Evolutionary conservation across 2,329 filamentous ascomycete species (phyloP).

Genomic region (Corynespora cassiicola): DNA sequence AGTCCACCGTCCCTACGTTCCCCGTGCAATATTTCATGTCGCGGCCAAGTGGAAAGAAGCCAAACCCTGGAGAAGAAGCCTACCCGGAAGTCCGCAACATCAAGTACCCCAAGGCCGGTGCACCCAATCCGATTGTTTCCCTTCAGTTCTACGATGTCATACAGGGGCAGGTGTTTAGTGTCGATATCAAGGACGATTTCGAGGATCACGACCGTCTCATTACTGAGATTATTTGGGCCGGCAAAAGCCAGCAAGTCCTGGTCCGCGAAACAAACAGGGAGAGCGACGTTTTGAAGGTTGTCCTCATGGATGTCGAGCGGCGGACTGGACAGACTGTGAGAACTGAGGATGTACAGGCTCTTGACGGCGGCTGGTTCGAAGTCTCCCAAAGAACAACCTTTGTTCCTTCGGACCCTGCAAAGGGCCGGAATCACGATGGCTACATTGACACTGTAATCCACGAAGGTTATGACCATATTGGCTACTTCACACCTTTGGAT

Average conservation of each 20-base stretch:
- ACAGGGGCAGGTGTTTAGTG: constrained; percentile 78
- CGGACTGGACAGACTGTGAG: constrained; percentile 81
- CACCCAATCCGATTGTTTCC: constrained; percentile 89
- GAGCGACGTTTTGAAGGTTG: constrained; percentile 86
- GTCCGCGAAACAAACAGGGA: constrained; percentile 94
- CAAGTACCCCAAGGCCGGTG: constrained; percentile 96
- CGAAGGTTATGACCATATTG: constrained; percentile 87
- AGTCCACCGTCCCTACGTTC: constrained; percentile 88
- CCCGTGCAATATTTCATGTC: constrained; percentile 93
- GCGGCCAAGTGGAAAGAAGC: constrained; percentile 76
- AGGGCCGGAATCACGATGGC: constrained; percentile 80
- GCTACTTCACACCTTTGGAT: constrained; percentile 90
- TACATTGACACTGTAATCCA: constrained; percentile 92
- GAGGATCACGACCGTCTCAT: constrained; percentile 83
- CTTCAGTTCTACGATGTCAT: constrained; percentile 87
- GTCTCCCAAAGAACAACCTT: constrained; percentile 85
- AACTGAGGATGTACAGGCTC: constrained; percentile 75
- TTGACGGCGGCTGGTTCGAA: constrained; percentile 99
- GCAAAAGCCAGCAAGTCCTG: constrained; percentile 73
- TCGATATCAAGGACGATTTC: constrained; percentile 80
- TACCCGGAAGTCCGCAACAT: constrained; percentile 92
- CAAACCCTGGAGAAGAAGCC: constrained; percentile 75
- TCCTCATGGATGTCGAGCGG: constrained; percentile 78
- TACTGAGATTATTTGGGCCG: constrained; percentile 91
- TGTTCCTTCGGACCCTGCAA: constrained; percentile 80